phyloP scores from a whole-genome alignment of 2,329 filamentous ascomycete genomes.

The Coleophoma cylindrospora region DNA sequence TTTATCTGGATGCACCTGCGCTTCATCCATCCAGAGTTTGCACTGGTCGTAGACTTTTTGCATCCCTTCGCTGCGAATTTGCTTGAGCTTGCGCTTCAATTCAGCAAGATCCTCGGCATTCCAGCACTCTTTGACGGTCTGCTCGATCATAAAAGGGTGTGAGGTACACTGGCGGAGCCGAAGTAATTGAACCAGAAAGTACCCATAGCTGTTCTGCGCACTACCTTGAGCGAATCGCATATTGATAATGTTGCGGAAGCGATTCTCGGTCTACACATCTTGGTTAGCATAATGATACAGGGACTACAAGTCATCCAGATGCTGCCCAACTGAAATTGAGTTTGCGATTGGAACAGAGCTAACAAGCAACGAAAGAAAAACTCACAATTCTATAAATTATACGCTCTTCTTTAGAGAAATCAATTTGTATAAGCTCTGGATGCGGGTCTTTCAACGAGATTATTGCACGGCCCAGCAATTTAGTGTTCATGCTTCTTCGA shows the following conservation, averaged over 20 bases:
- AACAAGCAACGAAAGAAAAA: slow-evolving; percentile 18
- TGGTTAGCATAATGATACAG: no score
- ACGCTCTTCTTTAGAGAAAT: slow-evolving; percentile 47
- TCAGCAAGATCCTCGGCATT: slow-evolving; percentile 18
- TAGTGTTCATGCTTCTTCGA: slow-evolving; percentile 48
- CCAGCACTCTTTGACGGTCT: slow-evolving; percentile 24
- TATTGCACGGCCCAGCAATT: slow-evolving; percentile 46
- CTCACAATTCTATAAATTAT: slow-evolving; percentile 49
- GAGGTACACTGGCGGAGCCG: slow-evolving; percentile 25
- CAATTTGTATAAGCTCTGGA: slow-evolving; percentile 33
- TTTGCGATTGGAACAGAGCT: no score
- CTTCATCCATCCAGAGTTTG: slow-evolving; percentile 14
- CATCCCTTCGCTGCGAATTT: no score
- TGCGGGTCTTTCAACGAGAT: slow-evolving; percentile 45
- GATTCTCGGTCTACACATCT: slow-evolving; percentile 26
- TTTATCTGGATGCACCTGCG: neutral
- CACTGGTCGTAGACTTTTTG: slow-evolving; percentile 4
- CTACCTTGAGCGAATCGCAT: slow-evolving; percentile 13
- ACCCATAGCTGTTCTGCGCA: slow-evolving; percentile 13
- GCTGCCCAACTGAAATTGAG: no score
- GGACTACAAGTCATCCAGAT: no score
- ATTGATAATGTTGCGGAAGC: slow-evolving; percentile 23
- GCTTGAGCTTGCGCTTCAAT: slow-evolving; percentile 6
- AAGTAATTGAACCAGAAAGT: slow-evolving; percentile 25
- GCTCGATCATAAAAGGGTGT: slow-evolving; percentile 26